A percentile compares a stretch with the other conserved stretches of the same genome.
phyloP scores from a whole-genome alignment of 2,329 filamentous ascomycete species.

The Zopfia rhizophila region DNA sequence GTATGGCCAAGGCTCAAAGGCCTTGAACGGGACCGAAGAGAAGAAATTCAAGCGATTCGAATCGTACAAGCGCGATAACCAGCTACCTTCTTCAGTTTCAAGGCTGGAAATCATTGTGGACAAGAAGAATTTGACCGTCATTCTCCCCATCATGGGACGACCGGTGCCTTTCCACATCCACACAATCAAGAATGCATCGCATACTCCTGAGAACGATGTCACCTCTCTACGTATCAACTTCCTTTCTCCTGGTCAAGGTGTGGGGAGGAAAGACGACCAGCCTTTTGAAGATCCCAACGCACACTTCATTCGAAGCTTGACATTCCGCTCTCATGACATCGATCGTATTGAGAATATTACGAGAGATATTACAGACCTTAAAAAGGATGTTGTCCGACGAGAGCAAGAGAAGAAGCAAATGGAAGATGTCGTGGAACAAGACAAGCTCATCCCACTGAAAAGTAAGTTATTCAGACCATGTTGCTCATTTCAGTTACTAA shows the following conservation, averaged over 20 bases:
- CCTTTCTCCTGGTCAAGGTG: constrained; percentile 94
- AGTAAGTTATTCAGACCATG: constrained; percentile 66
- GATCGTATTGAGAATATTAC: constrained; percentile 90
- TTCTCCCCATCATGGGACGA: constrained; percentile 96
- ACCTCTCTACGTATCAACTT: constrained; percentile 97
- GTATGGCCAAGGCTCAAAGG: constrained; percentile 86
- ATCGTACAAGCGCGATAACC: constrained; percentile 97
- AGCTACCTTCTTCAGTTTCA: constrained; percentile 83
- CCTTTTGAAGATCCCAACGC: constrained; percentile 96
- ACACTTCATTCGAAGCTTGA: constrained; percentile 95
- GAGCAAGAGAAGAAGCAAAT: constrained; percentile 99
- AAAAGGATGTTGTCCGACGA: constrained; percentile 88
- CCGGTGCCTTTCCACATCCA: constrained; percentile 98
- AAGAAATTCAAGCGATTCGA: constrained; percentile 99
- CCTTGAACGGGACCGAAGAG: constrained; percentile 87
- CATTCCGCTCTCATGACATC: constrained; percentile 90
- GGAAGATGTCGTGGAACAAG: constrained; percentile 98
- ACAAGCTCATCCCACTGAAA: constrained; percentile 94
- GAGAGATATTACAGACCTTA: constrained; percentile 93
- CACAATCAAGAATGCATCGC: constrained; percentile 99
- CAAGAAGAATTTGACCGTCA: constrained; percentile 86
- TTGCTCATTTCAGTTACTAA: constrained; percentile 19
- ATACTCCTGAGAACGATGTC: constrained; percentile 94
- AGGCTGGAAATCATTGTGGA: constrained; percentile 93
- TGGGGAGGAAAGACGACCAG: constrained; percentile 95